phyloP scores from a whole-genome alignment of 1,139 yeast genomes.

The Pichiaceae sp. region DNA sequence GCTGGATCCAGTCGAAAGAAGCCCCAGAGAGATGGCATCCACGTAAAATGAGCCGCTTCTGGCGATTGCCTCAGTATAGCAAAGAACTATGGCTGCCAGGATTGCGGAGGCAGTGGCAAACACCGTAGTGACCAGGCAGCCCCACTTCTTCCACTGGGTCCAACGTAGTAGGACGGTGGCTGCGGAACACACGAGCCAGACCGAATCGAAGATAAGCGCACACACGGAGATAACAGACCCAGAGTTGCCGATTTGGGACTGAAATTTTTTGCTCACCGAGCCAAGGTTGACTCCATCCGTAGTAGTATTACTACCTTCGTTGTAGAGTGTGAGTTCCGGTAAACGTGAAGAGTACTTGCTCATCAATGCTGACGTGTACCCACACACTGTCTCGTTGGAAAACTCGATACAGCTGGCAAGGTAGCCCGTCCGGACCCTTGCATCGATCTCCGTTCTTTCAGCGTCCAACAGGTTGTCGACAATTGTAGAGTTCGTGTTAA shows the following conservation, averaged over 20 bases:
- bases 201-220: not conserved
- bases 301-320: constrained; percentile 2
- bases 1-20: too few species aligned
- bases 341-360: not conserved
- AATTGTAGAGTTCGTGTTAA: constrained; percentile 35
- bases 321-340: constrained; percentile 3
- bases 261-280: not conserved
- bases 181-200: not conserved
- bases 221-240: constrained; percentile 1
- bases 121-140: not conserved
- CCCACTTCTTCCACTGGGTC: not conserved
- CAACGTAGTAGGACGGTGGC: not conserved
- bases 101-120: not conserved
- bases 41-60: not conserved
- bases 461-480: constrained; percentile 23
- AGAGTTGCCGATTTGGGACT: not conserved
- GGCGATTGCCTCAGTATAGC: not conserved
- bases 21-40: not conserved
- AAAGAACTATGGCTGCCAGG: not conserved
- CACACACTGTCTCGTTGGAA: not conserved
- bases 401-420: constrained; percentile 38
- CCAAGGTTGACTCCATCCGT: constrained; percentile 1
- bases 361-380: constrained; percentile 1
- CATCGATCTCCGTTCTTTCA: constrained; percentile 22
- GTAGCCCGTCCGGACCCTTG: constrained; percentile 35